A percentile compares a stretch with the other conserved stretches of the same genome.
Conservation (phyloP, 768 basidiomycete genomes). For the Boletus reticulatus region DNA sequence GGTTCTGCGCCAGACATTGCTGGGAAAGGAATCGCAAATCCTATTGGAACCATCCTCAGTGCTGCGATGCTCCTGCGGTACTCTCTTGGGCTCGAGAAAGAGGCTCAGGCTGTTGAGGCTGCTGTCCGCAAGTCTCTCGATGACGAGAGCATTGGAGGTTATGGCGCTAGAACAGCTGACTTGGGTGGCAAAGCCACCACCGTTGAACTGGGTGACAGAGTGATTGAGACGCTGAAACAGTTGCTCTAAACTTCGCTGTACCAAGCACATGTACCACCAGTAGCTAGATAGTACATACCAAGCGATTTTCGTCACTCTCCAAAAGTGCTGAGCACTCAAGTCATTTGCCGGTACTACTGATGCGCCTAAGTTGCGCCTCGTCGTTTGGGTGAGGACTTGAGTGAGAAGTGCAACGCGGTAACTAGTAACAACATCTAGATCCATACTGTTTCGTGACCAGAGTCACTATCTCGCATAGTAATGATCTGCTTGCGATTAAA, state of each 20-base stretch:
- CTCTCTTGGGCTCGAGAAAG: slow-evolving; percentile 84
- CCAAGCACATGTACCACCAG: background rate
- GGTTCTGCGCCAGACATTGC: slow-evolving; percentile 95
- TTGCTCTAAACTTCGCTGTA: slow-evolving; percentile 40
- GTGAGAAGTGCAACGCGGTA: no score
- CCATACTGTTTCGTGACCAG: background rate
- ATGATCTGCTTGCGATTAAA: background rate
- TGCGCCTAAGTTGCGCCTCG: no score
- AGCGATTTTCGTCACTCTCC: no score
- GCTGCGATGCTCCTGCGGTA: slow-evolving; percentile 93
- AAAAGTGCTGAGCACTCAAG: no score
- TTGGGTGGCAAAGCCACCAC: slow-evolving; percentile 79
- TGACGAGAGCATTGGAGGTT: slow-evolving; percentile 60
- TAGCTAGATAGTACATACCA: no score
- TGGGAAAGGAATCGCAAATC: slow-evolving; percentile 92
- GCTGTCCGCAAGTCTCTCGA: slow-evolving; percentile 94
- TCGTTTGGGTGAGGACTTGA: no score
- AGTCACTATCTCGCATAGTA: background rate
- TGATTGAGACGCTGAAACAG: slow-evolving; percentile 69
- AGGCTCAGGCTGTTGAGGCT: slow-evolving; percentile 81
- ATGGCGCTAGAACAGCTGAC: slow-evolving; percentile 81
- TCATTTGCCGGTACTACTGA: no score
- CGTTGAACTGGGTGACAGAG: slow-evolving; percentile 76
- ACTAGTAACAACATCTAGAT: no score
- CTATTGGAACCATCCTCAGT: slow-evolving; percentile 92